Percentiles rank a stretch among this genome's conserved stretches.
Conservation (phyloP, 768 basidiomycete species). For the Astraeus odoratus region DNA sequence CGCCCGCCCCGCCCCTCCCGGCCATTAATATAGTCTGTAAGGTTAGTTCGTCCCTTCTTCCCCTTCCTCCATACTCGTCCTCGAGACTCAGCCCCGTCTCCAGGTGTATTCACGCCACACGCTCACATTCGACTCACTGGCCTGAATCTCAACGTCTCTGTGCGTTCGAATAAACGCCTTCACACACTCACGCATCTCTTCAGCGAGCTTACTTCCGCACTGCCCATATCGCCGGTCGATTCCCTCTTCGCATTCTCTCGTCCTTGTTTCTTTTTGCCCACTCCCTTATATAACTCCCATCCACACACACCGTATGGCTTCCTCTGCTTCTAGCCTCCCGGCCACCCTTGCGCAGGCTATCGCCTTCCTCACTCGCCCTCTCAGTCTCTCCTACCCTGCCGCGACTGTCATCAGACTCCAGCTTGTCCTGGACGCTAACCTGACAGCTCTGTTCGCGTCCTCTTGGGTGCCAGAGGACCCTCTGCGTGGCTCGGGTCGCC, state of each 20-base stretch:
- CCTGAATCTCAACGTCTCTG: constrained; percentile 20
- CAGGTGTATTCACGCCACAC: constrained; percentile 7
- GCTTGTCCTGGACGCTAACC: constrained; percentile 64
- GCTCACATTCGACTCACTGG: constrained; percentile 17
- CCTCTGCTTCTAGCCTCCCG: constrained; percentile 46
- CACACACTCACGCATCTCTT: constrained; percentile 14
- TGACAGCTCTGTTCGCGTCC: constrained; percentile 59
- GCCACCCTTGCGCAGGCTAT: constrained; percentile 69
- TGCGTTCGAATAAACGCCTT: too few species aligned
- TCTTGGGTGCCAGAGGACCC: constrained; percentile 63
- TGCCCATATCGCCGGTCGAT: constrained; percentile 27
- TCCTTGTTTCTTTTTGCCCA: constrained; percentile 5
- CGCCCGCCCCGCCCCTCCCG: not conserved
- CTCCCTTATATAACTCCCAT: not conserved
- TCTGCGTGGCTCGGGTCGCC: constrained; percentile 60
- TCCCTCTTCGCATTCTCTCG: constrained; percentile 13
- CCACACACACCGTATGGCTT: constrained; percentile 16
- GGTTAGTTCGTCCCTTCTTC: constrained; percentile 8
- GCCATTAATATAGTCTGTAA: constrained; percentile 22
- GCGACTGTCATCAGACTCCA: constrained; percentile 63
- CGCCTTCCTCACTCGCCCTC: constrained; percentile 63
- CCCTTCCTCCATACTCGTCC: not conserved
- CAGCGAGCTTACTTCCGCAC: constrained; percentile 19
- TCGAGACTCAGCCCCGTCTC: not conserved
- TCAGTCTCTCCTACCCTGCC: constrained; percentile 50